Percentiles rank a stretch among this genome's conserved stretches.
phyloP scores from a whole-genome alignment of 106 monocot genomes.

The Gastrodia elata region DNA sequence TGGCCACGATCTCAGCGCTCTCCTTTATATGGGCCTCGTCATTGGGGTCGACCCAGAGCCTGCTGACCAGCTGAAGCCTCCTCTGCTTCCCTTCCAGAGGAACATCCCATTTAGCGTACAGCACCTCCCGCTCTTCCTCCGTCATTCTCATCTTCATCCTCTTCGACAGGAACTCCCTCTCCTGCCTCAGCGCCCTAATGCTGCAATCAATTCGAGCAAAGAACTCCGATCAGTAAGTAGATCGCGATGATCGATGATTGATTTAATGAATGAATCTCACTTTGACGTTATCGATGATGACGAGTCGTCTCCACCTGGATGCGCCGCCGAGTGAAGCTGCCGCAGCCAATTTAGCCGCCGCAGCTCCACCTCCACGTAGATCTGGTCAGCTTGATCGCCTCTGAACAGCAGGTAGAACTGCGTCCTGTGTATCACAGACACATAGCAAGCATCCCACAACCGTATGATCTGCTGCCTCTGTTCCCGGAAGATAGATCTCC shows the following conservation, averaged over 20 bases:
- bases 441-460: conserved; percentile 83
- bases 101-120: conserved; percentile 71
- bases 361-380: conserved; percentile 92
- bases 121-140: conserved; percentile 64
- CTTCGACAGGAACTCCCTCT: conserved; percentile 76
- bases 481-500: conserved; percentile 52
- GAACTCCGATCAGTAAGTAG: no score
- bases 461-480: conserved; percentile 76
- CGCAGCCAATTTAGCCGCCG: conserved; percentile 75
- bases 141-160: conserved; percentile 65
- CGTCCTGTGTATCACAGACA: conserved; percentile 83
- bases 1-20: conserved; percentile 87
- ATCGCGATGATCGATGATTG: no score
- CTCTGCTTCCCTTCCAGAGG: conserved; percentile 86
- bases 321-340: conserved; percentile 65
- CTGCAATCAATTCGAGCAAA: no score
- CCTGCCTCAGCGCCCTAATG: conserved; percentile 63
- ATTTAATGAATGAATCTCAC: no score
- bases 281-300: conserved; percentile 55
- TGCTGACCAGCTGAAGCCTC: conserved; percentile 74
- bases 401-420: conserved; percentile 87
- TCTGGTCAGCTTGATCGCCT: conserved; percentile 89
- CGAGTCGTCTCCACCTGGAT: conserved; percentile 50
- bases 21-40: conserved; percentile 61
- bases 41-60: conserved; percentile 77